Evolutionary conservation across 495 filamentous ascomycete species (phyloP).

Genomic region (Aspergillus baeticus): DNA sequence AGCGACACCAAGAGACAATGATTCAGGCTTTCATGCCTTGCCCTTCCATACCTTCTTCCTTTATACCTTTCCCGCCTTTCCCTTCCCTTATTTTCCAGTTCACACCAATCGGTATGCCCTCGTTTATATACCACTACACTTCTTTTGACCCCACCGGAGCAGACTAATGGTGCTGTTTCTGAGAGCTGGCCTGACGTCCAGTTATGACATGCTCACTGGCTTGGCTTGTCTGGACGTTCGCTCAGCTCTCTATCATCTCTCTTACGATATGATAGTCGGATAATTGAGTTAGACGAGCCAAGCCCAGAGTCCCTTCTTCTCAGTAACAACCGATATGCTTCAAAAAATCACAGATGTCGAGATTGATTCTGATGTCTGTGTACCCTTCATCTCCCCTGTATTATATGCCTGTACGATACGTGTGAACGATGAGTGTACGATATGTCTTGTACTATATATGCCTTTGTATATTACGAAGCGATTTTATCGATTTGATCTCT

Average conservation of each 20-base stretch:
- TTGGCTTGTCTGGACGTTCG: neutral
- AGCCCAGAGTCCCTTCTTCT: neutral
- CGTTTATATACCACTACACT: neutral
- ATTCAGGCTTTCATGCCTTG: neutral
- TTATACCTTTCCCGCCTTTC: neutral
- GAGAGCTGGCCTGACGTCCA: no score
- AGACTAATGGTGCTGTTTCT: neutral
- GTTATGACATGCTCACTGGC: no score
- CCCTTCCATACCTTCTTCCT: neutral
- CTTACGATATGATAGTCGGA: neutral
- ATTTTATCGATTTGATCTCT: no score
- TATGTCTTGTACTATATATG: no score
- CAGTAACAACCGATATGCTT: neutral
- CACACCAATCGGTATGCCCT: neutral
- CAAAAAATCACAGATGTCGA: no score
- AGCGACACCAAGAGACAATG: neutral
- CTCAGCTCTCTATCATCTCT: constrained; percentile 1
- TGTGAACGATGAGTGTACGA: no score
- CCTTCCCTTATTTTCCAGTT: neutral
- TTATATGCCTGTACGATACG: no score
- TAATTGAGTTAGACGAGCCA: constrained; percentile 3
- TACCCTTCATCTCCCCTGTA: neutral
- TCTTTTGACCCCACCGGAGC: neutral
- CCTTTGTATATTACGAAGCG: no score
- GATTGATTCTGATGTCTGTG: no score